Percentiles rank a stretch among this genome's conserved stretches.
These are phyloP conservation scores for Zygosaccharomyces pseudobailii DNA, from an alignment of 1,139 yeast genomes.

Conservation along the genomic window DNA sequence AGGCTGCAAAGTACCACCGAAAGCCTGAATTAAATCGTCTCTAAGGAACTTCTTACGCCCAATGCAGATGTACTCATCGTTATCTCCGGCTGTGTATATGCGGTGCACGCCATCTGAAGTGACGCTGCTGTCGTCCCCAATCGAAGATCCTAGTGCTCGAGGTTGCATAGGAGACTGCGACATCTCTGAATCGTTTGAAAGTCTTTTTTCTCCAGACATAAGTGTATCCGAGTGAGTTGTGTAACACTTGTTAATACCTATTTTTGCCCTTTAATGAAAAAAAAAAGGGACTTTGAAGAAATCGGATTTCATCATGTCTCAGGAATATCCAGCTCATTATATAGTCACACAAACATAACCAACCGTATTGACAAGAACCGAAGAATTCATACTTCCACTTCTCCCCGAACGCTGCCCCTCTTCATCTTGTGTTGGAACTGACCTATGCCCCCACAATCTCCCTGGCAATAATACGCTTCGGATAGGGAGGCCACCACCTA, in stretches of 20 bases:
- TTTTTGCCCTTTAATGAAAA: too few species aligned
- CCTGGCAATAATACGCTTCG: not conserved
- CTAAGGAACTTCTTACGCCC: constrained; percentile 68
- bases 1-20: constrained; percentile 59
- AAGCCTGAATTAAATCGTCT: constrained; percentile 50
- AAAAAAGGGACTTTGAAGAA: too few species aligned
- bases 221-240: not conserved
- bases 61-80: constrained; percentile 58
- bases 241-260: too few species aligned
- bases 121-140: not conserved
- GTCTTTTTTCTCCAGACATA: not conserved
- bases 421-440: not conserved
- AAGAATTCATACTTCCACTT: too few species aligned
- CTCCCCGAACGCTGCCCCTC: not conserved
- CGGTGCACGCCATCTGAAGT: constrained; percentile 10
- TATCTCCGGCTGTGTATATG: constrained; percentile 35
- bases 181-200: not conserved
- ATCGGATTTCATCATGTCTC: not conserved
- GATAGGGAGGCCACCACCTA: too few species aligned
- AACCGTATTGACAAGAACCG: too few species aligned
- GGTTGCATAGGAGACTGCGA: not conserved
- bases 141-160: not conserved
- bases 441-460: not conserved
- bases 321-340: not conserved
- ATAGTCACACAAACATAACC: too few species aligned